phyloP scores from a whole-genome alignment of 140 eudicot species.

The Oenanthe javanica region DNA sequence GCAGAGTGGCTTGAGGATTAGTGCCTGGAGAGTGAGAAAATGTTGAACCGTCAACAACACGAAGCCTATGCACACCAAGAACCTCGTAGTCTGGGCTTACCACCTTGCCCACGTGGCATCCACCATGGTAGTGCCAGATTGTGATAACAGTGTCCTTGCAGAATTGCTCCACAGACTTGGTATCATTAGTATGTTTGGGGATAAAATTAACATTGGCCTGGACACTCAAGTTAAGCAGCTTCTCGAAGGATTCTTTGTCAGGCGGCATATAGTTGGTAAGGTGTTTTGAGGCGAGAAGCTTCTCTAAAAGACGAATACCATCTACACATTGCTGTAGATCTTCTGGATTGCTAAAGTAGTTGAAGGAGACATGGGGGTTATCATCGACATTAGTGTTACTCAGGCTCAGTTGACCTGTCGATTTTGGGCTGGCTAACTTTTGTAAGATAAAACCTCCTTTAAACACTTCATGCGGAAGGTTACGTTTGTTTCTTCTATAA shows the following conservation, averaged over 20 bases:
- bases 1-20: conserved; percentile 60
- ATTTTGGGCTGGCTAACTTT: conserved; percentile 63
- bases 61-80: conserved; percentile 41
- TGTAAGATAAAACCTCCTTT: conserved; percentile 82
- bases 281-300: conserved; percentile 46
- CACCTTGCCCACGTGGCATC: conserved; percentile 37
- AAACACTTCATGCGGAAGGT: conserved; percentile 74
- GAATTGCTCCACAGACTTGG: conserved; percentile 48
- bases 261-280: conserved; percentile 43
- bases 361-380: conserved; percentile 72
- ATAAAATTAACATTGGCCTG: conserved; percentile 70
- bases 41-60: conserved; percentile 48
- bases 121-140: conserved; percentile 68
- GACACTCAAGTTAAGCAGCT: conserved; percentile 67
- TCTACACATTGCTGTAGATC: conserved; percentile 55
- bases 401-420: conserved; percentile 58
- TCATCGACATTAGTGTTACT: conserved; percentile 62
- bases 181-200: conserved; percentile 68
- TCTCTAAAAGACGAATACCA: conserved; percentile 60
- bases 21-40: conserved; percentile 45
- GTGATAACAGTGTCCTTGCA: conserved; percentile 55
- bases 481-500: conserved; percentile 43
- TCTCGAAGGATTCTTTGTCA: conserved; percentile 31
- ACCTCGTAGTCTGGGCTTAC: conserved; percentile 26
- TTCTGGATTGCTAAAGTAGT: conserved; percentile 82